Conservation (phyloP, 352 stramenopile genomes). For the Phytophthora rubi region DNA sequence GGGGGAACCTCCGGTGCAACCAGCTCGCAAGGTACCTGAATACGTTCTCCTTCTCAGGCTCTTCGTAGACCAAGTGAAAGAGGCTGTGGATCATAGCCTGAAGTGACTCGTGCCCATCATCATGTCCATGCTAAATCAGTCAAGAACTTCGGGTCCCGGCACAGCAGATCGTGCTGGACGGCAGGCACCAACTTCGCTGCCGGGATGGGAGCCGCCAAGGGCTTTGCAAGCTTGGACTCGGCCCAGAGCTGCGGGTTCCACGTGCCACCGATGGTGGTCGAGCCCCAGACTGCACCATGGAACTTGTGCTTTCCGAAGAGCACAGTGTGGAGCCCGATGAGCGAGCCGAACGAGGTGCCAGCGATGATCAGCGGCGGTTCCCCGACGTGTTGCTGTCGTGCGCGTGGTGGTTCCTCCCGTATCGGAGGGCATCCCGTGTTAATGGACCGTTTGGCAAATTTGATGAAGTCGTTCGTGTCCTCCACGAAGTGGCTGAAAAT, state of each 20-base stretch:
- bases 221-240: constrained; percentile 44
- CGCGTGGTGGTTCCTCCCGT: constrained; percentile 18
- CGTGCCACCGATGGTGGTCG: constrained; percentile 58
- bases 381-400: constrained; percentile 6
- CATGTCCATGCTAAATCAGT: constrained; percentile 51
- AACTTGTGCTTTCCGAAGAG: constrained; percentile 56
- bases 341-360: constrained; percentile 62
- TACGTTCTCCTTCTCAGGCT: constrained; percentile 56
- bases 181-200: constrained; percentile 51
- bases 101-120: constrained; percentile 43
- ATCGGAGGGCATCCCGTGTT: constrained; percentile 31
- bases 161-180: constrained; percentile 47
- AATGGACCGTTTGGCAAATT: constrained; percentile 43
- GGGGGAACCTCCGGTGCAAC: constrained; percentile 35
- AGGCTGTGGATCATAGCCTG: constrained; percentile 41
- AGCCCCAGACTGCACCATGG: constrained; percentile 52
- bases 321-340: constrained; percentile 62
- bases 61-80: constrained; percentile 68
- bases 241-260: constrained; percentile 48
- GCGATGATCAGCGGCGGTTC: constrained; percentile 55
- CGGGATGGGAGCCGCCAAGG: constrained; percentile 43
- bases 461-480: constrained; percentile 56
- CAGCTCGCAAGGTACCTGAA: constrained; percentile 34
- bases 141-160: constrained; percentile 51
- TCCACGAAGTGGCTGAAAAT: constrained; percentile 54